These are phyloP conservation scores for Penicillium nucicola DNA, from an alignment of 495 filamentous ascomycete genomes.

Conservation along the genomic window DNA sequence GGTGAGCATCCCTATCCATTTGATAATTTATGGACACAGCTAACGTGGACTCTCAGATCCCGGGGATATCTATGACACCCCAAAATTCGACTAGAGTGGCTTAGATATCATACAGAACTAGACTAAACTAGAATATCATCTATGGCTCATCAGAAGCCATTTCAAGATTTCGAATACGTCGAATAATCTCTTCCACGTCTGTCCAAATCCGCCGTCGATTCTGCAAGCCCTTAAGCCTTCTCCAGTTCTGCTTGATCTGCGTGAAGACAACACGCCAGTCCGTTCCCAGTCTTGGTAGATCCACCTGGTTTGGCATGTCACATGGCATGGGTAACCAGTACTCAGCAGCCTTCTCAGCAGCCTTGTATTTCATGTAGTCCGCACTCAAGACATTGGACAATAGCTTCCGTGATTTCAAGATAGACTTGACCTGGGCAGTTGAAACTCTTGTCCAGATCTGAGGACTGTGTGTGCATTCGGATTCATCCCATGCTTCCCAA, in stretches of 20 bases:
- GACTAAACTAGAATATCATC: neutral
- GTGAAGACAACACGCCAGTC: slow-evolving; percentile 25
- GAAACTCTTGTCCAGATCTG: slow-evolving; percentile 12
- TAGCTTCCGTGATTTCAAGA: neutral
- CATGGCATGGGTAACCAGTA: neutral
- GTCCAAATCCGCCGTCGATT: slow-evolving; percentile 29
- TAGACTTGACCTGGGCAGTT: slow-evolving; percentile 5
- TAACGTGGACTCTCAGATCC: slow-evolving; percentile 41
- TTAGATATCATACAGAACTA: neutral
- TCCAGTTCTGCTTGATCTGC: slow-evolving; percentile 13
- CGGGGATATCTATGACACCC: slow-evolving; percentile 52
- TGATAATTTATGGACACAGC: neutral
- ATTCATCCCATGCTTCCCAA: slow-evolving; percentile 24
- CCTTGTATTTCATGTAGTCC: neutral
- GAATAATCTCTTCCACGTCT: slow-evolving; percentile 21
- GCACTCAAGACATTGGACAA: neutral
- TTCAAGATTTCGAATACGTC: slow-evolving; percentile 3
- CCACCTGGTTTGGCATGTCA: neutral
- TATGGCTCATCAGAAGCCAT: too few relatives aligned
- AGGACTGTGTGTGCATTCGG: slow-evolving; percentile 2
- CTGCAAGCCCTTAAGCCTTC: slow-evolving; percentile 21
- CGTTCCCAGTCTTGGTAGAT: slow-evolving; percentile 10
- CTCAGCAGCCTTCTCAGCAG: neutral
- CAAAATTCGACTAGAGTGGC: slow-evolving; percentile 34
- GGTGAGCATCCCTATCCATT: slow-evolving; percentile 25